Percentiles rank a stretch among this genome's conserved stretches.
These are phyloP conservation scores for Angomonas ambiguus DNA, from an alignment of 208 protist species.

Conservation along the genomic window DNA sequence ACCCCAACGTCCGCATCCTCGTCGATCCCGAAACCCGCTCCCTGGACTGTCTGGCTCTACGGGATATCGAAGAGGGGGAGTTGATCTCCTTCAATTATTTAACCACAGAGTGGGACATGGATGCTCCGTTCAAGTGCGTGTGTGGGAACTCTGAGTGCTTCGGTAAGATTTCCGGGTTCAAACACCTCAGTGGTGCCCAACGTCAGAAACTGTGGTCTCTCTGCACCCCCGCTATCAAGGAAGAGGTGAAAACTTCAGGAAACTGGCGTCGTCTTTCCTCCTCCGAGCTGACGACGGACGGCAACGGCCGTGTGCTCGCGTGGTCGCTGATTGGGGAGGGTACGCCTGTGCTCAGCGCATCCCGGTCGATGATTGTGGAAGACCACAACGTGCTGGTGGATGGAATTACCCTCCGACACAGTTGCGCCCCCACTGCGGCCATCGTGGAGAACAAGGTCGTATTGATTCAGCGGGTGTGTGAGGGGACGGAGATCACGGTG, in stretches of 20 bases:
- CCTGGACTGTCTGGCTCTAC: conserved; percentile 70
- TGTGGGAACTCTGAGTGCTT: conserved; percentile 52
- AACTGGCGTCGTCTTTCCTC: conserved; percentile 58
- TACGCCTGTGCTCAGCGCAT: conserved; percentile 34
- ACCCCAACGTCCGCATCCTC: conserved; percentile 79
- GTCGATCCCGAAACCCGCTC: conserved; percentile 43
- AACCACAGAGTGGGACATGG: conserved; percentile 89
- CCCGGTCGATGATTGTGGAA: conserved; percentile 22
- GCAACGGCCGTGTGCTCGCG: conserved; percentile 38
- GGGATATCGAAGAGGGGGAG: conserved; percentile 63
- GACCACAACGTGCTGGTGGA: conserved; percentile 31
- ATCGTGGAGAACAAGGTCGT: conserved; percentile 60
- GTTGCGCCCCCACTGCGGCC: conserved; percentile 53
- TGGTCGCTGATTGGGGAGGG: conserved; percentile 47
- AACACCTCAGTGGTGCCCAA: conserved; percentile 39
- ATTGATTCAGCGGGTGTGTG: conserved; percentile 40
- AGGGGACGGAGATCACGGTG: conserved; percentile 59
- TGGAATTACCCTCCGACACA: conserved; percentile 62
- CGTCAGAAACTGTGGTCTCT: conserved; percentile 70
- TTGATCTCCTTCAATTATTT: conserved; percentile 88
- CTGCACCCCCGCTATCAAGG: conserved; percentile 65
- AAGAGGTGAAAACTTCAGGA: conserved; percentile 24
- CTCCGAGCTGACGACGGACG: conserved; percentile 36
- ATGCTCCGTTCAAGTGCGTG: conserved; percentile 69
- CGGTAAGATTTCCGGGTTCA: conserved; percentile 69